Evolutionary conservation across 83 land plant genomes (phyloP).

Genomic region (Picea abies): DNA sequence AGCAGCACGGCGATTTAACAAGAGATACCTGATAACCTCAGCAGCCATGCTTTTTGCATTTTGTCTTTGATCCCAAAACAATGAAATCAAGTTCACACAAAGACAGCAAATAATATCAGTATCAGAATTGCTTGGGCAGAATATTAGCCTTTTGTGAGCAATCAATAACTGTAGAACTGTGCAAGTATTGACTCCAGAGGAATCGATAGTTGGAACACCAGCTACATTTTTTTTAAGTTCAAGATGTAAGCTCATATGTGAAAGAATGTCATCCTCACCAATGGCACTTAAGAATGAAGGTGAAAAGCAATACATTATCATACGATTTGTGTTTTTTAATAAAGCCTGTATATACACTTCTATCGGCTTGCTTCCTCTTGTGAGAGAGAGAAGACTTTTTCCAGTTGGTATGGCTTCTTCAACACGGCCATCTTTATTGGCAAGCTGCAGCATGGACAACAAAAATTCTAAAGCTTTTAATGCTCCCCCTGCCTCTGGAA

Average conservation of each 20-base stretch:
- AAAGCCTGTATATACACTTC: conserved; percentile 85
- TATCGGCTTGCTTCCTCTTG: conserved; percentile 77
- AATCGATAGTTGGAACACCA: conserved; percentile 24
- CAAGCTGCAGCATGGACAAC: conserved; percentile 92
- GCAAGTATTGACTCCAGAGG: conserved; percentile 56
- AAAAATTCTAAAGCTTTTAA: conserved; percentile 89
- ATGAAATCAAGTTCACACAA: conserved; percentile 76
- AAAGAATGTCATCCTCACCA: conserved; percentile 68
- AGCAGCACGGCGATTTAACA: conserved; percentile 79
- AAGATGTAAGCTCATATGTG: conserved; percentile 42
- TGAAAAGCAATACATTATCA: conserved; percentile 89
- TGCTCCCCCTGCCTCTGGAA: conserved; percentile 73
- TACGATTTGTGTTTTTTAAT: conserved; percentile 89
- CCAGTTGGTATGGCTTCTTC: conserved; percentile 79
- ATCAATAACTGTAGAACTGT: conserved; percentile 81
- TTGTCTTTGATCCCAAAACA: conserved; percentile 72
- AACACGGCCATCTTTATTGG: conserved; percentile 93
- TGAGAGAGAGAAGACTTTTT: conserved; percentile 83
- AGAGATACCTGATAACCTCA: conserved; percentile 73
- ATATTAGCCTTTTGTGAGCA: conserved; percentile 81
- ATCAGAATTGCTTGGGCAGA: conserved; percentile 93
- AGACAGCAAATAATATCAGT: conserved; percentile 86
- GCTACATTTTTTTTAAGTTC: conserved; percentile 38
- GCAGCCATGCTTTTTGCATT: conserved; percentile 65
- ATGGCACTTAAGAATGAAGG: conserved; percentile 63